Base-by-base conservation (phyloP, 768 basidiomycete species). In the Lentinus brumalis region DNA sequence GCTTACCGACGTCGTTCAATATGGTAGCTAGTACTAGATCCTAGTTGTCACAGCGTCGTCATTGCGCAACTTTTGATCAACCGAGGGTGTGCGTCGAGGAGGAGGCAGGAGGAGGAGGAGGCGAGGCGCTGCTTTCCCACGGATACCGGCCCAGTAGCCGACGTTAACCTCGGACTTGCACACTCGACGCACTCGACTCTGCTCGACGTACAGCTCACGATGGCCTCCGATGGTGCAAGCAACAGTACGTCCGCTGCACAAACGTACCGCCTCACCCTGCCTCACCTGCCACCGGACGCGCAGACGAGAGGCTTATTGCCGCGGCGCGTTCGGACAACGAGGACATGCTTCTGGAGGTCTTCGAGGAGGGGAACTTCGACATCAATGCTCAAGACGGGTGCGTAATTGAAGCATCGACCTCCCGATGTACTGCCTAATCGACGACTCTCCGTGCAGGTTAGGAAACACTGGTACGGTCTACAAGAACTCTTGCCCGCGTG, bases 371-470 rank as follows among this genome's bases (percentile, higher is more conserved):
- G 5, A 66, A 68, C 3, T 87, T 85, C 65, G 83, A 93, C 70
- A 87, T 94, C 62, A 95, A 95, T 73, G 86, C 78, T 67, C 78
- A 80, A 67, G 92, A 94, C 69, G 89, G 90, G 91, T 91, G 69
- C 65, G 89, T 80, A n/a, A 14, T 18, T 7, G 35, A 41, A 35
- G 12, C 32, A 5, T 26, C 49, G 29, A 16, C 26, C 18, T 52
- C 50, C 30, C 32, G 49, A 31, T 15, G 12, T 18, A 15, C 42
- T 4, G 7, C 40, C 55, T 51, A 44, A 40, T 38, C 39, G 41
- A 52, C 30, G 51, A 50, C 5, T 16, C 45, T n/a, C 21, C 9
- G 14, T 50, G 51, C 66, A 80, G 76, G 16, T 70, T 92, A 67
- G 92, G 92, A 54, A 91, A 94, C 73, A 94, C 92, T 60, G 87